These are phyloP conservation scores for Hymenoscyphus repandus DNA, from an alignment of 2,329 filamentous ascomycete species.

Conservation along the genomic window DNA sequence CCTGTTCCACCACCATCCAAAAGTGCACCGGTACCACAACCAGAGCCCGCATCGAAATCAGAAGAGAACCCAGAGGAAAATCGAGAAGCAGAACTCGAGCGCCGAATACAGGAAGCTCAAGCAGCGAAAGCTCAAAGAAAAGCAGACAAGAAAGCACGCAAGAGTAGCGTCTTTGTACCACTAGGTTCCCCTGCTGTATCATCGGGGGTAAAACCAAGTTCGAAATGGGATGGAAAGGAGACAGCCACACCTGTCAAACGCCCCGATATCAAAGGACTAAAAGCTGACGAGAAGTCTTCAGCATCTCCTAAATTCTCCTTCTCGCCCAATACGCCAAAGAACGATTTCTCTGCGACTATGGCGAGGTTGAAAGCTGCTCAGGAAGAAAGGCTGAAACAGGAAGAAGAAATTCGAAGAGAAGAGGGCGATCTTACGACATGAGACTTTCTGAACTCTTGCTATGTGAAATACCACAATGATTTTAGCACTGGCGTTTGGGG, in stretches of 20 bases:
- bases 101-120: slow-evolving; percentile 37
- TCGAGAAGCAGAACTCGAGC: slow-evolving; percentile 33
- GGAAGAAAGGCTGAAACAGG: slow-evolving; percentile 44
- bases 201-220: slow-evolving; percentile 4
- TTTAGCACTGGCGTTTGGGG: background rate
- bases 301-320: slow-evolving; percentile 31
- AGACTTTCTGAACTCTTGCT: background rate
- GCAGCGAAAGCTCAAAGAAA: slow-evolving; percentile 34
- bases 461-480: background rate
- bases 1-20: slow-evolving; percentile 17
- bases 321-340: slow-evolving; percentile 24
- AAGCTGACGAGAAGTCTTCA: slow-evolving; percentile 37
- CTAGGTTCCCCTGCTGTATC: slow-evolving; percentile 21
- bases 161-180: slow-evolving; percentile 29
- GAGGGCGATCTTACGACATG: slow-evolving; percentile 38
- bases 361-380: slow-evolving; percentile 53
- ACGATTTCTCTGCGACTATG: slow-evolving; percentile 40
- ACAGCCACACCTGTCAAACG: slow-evolving; percentile 30
- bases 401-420: slow-evolving; percentile 45
- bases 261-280: slow-evolving; percentile 32
- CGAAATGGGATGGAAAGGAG: slow-evolving; percentile 15
- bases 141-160: slow-evolving; percentile 34
- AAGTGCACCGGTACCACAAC: background rate
- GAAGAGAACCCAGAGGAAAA: slow-evolving; percentile 33
- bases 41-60: background rate